Percentiles rank a stretch among this genome's conserved stretches.
Conservation (phyloP, 352 stramenopile species). For the Globisporangium yorkense region DNA sequence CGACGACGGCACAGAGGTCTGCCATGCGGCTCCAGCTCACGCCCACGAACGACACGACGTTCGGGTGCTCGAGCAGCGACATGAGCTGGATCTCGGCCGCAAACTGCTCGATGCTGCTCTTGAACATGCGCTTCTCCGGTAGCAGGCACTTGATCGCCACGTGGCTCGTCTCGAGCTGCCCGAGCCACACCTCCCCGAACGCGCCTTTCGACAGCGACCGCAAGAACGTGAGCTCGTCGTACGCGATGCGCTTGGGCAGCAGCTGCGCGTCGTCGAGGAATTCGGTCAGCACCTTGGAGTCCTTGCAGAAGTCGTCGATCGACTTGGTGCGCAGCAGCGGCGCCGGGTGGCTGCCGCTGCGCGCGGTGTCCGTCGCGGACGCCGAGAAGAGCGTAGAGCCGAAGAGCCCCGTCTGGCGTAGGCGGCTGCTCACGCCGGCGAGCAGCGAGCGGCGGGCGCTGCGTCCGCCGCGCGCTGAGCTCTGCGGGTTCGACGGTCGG, state of each 20-base stretch:
- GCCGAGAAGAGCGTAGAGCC: constrained; percentile 5
- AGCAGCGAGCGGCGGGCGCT: constrained; percentile 4
- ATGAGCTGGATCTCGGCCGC: constrained; percentile 67
- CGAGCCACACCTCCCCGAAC: constrained; percentile 70
- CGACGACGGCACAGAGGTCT: constrained; percentile 68
- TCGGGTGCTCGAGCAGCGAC: constrained; percentile 62
- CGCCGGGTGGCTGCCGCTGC: neutral
- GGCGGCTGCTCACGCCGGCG: constrained; percentile 6
- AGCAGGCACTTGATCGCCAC: constrained; percentile 74
- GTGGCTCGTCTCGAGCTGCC: constrained; percentile 55
- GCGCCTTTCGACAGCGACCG: constrained; percentile 59
- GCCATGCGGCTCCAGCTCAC: constrained; percentile 61
- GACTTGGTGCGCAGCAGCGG: constrained; percentile 26
- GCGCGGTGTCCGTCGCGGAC: neutral
- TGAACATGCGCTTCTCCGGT: constrained; percentile 48
- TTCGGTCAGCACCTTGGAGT: constrained; percentile 41
- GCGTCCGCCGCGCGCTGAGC: neutral
- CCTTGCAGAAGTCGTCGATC: constrained; percentile 51
- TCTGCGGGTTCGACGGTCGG: neutral
- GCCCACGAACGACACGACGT: constrained; percentile 70
- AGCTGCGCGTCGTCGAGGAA: constrained; percentile 53
- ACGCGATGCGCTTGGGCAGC: constrained; percentile 43
- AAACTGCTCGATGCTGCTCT: constrained; percentile 56
- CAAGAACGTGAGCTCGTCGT: constrained; percentile 64
- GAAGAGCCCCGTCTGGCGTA: constrained; percentile 12